These are phyloP conservation scores for Parmelia sp. DNA, from an alignment of 495 filamentous ascomycete genomes.

Conservation along the genomic window DNA sequence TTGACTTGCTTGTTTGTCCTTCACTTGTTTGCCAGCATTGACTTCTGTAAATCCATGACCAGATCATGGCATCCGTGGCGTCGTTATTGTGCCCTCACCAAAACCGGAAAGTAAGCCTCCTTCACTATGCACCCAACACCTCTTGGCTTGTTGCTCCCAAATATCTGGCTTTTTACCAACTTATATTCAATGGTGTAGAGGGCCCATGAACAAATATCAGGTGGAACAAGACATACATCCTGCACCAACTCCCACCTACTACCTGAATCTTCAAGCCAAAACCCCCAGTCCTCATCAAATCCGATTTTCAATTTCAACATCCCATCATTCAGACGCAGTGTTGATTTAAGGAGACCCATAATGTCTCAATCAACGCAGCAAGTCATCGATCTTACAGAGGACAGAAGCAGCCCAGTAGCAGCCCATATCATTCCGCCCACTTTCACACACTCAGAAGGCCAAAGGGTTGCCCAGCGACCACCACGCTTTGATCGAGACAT, in stretches of 20 bases:
- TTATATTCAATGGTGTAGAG: slow-evolving; percentile 27
- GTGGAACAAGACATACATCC: slow-evolving; percentile 24
- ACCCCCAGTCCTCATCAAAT: slow-evolving; percentile 18
- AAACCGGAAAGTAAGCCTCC: slow-evolving; percentile 20
- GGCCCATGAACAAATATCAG: slow-evolving; percentile 38
- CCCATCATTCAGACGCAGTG: slow-evolving; percentile 31
- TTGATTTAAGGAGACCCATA: slow-evolving; percentile 46
- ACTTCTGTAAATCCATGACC: slow-evolving; percentile 3
- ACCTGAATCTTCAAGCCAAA: slow-evolving; percentile 25
- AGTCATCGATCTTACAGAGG: slow-evolving; percentile 52
- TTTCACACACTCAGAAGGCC: background rate
- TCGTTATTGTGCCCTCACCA: slow-evolving; percentile 23
- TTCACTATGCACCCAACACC: slow-evolving; percentile 3
- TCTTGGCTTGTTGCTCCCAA: background rate
- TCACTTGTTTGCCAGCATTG: background rate
- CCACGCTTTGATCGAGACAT: slow-evolving; percentile 25
- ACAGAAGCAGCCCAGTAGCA: slow-evolving; percentile 37
- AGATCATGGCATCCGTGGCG: slow-evolving; percentile 19
- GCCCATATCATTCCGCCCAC: slow-evolving; percentile 6
- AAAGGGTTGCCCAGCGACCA: slow-evolving; percentile 20
- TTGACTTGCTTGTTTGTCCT: background rate
- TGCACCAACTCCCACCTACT: slow-evolving; percentile 19
- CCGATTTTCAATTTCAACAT: slow-evolving; percentile 22
- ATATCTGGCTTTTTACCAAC: background rate
- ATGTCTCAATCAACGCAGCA: slow-evolving; percentile 31